Base-by-base conservation (phyloP, 805 yeast species). In the Soucietia sequanensis region DNA sequence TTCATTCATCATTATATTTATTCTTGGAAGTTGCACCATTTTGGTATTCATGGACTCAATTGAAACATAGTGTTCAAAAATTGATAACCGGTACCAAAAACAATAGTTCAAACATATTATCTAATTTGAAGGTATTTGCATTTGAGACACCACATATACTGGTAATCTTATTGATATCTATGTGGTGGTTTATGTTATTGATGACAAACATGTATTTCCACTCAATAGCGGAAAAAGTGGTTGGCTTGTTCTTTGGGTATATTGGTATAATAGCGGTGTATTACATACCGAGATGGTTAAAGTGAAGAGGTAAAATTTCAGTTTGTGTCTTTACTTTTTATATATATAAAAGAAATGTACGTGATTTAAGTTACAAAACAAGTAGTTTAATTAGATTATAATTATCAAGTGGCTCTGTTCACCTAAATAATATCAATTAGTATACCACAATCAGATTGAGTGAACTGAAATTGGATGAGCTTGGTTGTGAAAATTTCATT, bases 111-210 rank as follows among this genome's bases (percentile, higher is more conserved):
- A 29, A 22, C 25, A 29, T 21, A 13, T 11, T 18, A 4, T 14
- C 4, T 11, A 29, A 16, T 7, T 16, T 41, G 23, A 23, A 16
- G 19, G 22, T 24, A 9, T 52, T 46, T 30, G 15, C 54, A 3
- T 8, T 37, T 6, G 37, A 45, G 6, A 42, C 47, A 33, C 68
- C 74, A 1, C 58, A 56, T 14, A 28, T 54, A 5, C 30, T 59
- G 2, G 50, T 60, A 4, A 31, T 55, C 14, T 36, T 27, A 23
- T 48, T 68, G 33, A 50, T 62, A 5, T 43, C 48, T 1, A 52
- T 87, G 30, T 90, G 96, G 95, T 72, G 82, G 70, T 86, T 87
- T 78, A 88, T 89, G 93, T 69, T 90, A 26, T 61, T 90, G 21
- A 78, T 86, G 72, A 91, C 99, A 1, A 74, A 84, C 38, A 70